Percentiles rank a stretch among this genome's conserved stretches.
Conservation (phyloP, 345 rosid genomes). For the Litchi chinensis region DNA sequence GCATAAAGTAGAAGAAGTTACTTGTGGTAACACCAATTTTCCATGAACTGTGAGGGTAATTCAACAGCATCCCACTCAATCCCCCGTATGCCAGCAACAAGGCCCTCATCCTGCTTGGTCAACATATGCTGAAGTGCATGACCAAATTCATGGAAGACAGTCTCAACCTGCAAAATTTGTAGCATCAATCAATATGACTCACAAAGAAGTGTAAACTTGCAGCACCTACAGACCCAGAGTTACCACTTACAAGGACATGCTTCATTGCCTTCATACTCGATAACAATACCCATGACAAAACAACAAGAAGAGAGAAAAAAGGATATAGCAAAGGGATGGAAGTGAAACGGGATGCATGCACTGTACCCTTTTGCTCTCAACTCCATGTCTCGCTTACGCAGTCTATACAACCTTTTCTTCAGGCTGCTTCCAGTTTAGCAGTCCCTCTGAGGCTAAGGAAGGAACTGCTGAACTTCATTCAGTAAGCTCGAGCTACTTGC, state of each 20-base stretch:
- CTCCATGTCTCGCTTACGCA: background rate
- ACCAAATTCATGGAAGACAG: constrained; percentile 97
- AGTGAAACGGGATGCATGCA: background rate
- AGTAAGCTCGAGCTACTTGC: too few relatives aligned
- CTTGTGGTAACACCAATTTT: constrained; percentile 99
- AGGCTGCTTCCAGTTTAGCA: background rate
- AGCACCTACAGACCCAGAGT: constrained; percentile 1
- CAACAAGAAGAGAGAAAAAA: background rate
- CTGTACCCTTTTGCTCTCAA: background rate
- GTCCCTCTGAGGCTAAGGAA: background rate
- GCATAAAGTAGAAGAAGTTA: constrained; percentile 24
- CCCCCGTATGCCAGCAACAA: constrained; percentile 85
- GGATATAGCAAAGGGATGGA: background rate
- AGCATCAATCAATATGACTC: constrained; percentile 4
- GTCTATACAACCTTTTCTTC: background rate
- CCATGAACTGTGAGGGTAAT: constrained; percentile 95
- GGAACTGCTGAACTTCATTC: background rate
- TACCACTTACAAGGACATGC: background rate
- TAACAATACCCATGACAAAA: background rate
- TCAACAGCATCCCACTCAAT: constrained; percentile 98
- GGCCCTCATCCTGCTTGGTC: constrained; percentile 85
- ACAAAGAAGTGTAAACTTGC: background rate
- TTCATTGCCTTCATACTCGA: background rate
- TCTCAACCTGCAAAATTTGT: constrained; percentile 65
- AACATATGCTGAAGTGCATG: constrained; percentile 98